Evolutionary conservation across 257 asterid genomes (phyloP).

Genomic region (Plantago ovata): DNA sequence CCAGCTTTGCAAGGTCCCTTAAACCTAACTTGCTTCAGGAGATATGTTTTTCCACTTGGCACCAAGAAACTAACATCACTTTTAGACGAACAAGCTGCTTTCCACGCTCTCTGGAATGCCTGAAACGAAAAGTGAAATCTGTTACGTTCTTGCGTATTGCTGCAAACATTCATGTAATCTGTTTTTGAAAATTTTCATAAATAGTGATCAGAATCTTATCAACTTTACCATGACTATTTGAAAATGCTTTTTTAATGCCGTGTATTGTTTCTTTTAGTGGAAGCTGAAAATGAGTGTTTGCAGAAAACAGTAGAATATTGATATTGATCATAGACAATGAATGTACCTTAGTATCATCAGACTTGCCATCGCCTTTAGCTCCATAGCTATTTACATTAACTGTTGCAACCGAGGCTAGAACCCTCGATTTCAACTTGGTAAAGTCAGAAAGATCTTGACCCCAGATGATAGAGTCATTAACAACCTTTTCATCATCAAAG

Average conservation of each 20-base stretch:
- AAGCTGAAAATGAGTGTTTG: background rate
- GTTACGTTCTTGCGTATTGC: too few species aligned
- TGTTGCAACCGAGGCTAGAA: slow-evolving; percentile 22
- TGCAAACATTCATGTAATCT: too few species aligned
- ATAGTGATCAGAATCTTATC: too few species aligned
- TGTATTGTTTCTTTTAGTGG: too few species aligned
- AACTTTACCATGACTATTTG: too few species aligned
- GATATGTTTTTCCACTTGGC: slow-evolving; percentile 34
- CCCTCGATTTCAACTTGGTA: slow-evolving; percentile 12
- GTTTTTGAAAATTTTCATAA: too few species aligned
- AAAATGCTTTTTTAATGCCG: too few species aligned
- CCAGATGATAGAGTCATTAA: slow-evolving; percentile 10
- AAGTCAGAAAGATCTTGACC: slow-evolving; percentile 9
- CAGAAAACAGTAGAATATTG: background rate
- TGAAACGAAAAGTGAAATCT: slow-evolving; percentile 18
- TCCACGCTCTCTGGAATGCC: slow-evolving; percentile 58
- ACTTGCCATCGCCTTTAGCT: slow-evolving; percentile 60
- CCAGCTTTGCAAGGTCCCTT: slow-evolving; percentile 58
- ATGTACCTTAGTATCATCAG: slow-evolving; percentile 49
- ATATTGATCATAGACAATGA: background rate
- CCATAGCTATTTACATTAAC: slow-evolving; percentile 43
- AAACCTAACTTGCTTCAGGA: slow-evolving; percentile 44
- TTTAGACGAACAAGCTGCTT: slow-evolving; percentile 45
- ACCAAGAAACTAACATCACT: slow-evolving; percentile 29
- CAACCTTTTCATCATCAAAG: slow-evolving; percentile 13